Percentiles rank a stretch among this genome's conserved stretches.
phyloP scores from a whole-genome alignment of 345 rosid genomes.

The Linum usitatissimum region DNA sequence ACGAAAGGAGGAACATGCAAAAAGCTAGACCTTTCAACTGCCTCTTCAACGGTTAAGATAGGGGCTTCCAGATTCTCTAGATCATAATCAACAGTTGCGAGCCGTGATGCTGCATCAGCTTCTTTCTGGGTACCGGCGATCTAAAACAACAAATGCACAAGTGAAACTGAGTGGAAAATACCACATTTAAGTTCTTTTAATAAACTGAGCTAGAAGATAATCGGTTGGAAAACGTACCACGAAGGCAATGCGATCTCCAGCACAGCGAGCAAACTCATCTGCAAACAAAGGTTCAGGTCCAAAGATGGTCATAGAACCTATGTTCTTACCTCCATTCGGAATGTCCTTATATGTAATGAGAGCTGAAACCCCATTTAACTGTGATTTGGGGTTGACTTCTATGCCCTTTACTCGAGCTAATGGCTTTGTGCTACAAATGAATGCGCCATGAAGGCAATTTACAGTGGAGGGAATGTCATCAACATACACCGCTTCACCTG shows the following conservation, averaged over 20 bases:
- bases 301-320: conserved; percentile 1
- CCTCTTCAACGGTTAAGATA: conserved; percentile 1
- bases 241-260: conserved; percentile 1
- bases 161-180: not conserved
- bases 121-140: not conserved
- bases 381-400: not conserved
- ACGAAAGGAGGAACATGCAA: conserved; percentile 2
- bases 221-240: not conserved
- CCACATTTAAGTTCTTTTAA: not conserved
- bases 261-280: conserved; percentile 3
- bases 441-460: not conserved
- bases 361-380: not conserved
- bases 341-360: conserved; percentile 1
- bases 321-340: not conserved
- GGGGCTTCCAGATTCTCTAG: not conserved
- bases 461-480: conserved; percentile 4
- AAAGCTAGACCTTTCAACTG: not conserved
- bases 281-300: conserved; percentile 7
- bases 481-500: conserved; percentile 3
- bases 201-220: not conserved
- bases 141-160: not conserved
- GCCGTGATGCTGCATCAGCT: conserved; percentile 1
- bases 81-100: not conserved
- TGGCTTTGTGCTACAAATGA: conserved; percentile 5
- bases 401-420: conserved; percentile 1